Base-by-base conservation (phyloP, 2,329 filamentous ascomycete species). In the Trichoderma pleuroti region DNA sequence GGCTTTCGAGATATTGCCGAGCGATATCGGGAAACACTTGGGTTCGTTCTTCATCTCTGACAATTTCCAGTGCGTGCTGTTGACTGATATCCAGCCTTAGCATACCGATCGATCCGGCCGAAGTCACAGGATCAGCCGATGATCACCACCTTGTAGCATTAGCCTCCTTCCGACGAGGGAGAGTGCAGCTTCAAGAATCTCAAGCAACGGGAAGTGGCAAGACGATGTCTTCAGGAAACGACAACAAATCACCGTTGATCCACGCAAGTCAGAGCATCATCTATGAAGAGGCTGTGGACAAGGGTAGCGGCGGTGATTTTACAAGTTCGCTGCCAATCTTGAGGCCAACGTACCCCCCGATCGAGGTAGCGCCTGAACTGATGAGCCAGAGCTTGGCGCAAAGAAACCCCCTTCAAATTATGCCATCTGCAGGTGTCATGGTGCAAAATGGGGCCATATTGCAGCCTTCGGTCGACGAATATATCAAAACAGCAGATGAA, bases 401-500 rank as follows among this genome's bases (percentile, higher is more conserved):
- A 9, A 66, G 72, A 7, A 70, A 71, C 6, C 56, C 73, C 21
- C 66, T 73, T 42, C 73, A 70, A 14, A 56, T 28, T 54, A 70
- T 70, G 42, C 70, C 70, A 8, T 54, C 70, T 28, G 64, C 70
- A 18, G 64, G 32, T 46, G 64, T 70, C 56, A 71, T 72, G 71
- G 70, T 46, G 52, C 74, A 74, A 54, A 68, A 57, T 18, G 67
- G 69, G n/a, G 59, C 72, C 12, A 72, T 70, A 18, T 70, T 72
- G 10, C 68, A 74, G 46, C 73, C 73, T 8, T 74, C 75, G 5
- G 72, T 72, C 2, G 72, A 75, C 46, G 75, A 77, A 28, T 76
- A 77, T 61, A 74, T 76, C 56, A 72, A 72, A 42, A 72, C 74
- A 18, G 76, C 76, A 5, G 75, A 75, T 54, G 74, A 77, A 60